phyloP scores from a whole-genome alignment of 352 stramenopile species.

The Lagenidium giganteum region DNA sequence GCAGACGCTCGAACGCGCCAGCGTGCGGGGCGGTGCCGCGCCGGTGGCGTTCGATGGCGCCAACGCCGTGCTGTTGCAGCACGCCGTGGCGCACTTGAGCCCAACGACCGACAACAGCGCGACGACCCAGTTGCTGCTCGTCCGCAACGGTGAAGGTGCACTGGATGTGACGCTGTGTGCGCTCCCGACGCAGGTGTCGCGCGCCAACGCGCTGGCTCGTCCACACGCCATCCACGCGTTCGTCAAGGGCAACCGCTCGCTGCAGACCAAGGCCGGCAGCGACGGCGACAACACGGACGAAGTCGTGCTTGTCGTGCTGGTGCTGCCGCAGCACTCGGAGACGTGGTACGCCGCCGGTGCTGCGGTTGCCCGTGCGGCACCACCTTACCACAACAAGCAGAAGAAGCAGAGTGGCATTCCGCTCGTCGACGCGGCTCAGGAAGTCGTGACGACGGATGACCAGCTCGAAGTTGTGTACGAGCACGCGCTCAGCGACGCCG shows the following conservation, averaged over 20 bases:
- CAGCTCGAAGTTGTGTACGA: conserved; percentile 50
- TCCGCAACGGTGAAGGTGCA: conserved; percentile 21
- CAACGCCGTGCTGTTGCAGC: conserved; percentile 44
- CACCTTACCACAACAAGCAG: conserved; percentile 52
- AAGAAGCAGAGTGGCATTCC: conserved; percentile 27
- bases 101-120: conserved; percentile 37
- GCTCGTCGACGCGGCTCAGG: conserved; percentile 15
- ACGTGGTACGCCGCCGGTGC: conserved; percentile 54
- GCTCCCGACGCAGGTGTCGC: conserved; percentile 54
- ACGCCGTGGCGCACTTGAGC: conserved; percentile 34
- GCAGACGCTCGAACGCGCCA: conserved; percentile 23
- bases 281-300: conserved; percentile 13
- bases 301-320: conserved; percentile 48
- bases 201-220: conserved; percentile 63
- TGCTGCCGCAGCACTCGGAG: conserved; percentile 39
- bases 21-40: conserved; percentile 9
- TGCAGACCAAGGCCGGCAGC: conserved; percentile 16
- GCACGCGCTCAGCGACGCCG: conserved; percentile 18
- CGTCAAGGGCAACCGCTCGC: conserved; percentile 39
- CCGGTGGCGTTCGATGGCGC: conserved; percentile 24
- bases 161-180: conserved; percentile 50
- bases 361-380: conserved; percentile 42
- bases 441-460: conserved; percentile 24
- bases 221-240: conserved; percentile 72
- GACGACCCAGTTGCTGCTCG: conserved; percentile 38